A percentile compares a stretch with the other conserved stretches of the same genome.
Evolutionary conservation across 192 early-diverging fungal genomes (phyloP).

Genomic region (Coemansia sp.): DNA sequence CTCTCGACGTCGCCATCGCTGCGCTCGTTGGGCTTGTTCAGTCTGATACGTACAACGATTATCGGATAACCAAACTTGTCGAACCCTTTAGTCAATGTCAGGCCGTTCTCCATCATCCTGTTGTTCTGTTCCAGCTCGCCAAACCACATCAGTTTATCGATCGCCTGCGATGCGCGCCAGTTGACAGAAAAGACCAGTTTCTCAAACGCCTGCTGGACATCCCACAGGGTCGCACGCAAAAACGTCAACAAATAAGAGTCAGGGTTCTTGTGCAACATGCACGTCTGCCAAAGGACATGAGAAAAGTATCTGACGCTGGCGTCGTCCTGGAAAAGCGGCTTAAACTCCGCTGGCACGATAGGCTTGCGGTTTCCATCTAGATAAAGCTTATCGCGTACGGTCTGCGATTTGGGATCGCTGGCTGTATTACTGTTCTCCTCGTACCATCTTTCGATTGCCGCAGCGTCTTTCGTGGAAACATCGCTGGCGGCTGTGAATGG

Average conservation of each 20-base stretch:
- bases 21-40: constrained; percentile 29
- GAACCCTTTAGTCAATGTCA: constrained; percentile 44
- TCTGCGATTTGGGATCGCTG: constrained; percentile 22
- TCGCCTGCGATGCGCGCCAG: constrained; percentile 69
- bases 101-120: constrained; percentile 45
- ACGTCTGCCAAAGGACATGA: constrained; percentile 44
- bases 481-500: background rate
- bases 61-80: constrained; percentile 61
- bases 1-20: constrained; percentile 20
- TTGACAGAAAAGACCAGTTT: constrained; percentile 66
- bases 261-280: constrained; percentile 54
- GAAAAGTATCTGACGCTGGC: constrained; percentile 16
- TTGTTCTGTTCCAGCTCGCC: constrained; percentile 61
- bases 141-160: constrained; percentile 59
- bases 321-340: constrained; percentile 39
- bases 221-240: constrained; percentile 79
- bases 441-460: constrained; percentile 36
- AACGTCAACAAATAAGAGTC: constrained; percentile 74
- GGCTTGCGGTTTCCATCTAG: constrained; percentile 27
- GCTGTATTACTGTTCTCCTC: constrained; percentile 17
- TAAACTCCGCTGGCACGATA: constrained; percentile 21
- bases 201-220: constrained; percentile 65
- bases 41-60: constrained; percentile 19
- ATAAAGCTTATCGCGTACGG: constrained; percentile 36
- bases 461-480: background rate